Conservation (phyloP, 1,139 yeast genomes). For the Debaryomyces psychrophilus region DNA sequence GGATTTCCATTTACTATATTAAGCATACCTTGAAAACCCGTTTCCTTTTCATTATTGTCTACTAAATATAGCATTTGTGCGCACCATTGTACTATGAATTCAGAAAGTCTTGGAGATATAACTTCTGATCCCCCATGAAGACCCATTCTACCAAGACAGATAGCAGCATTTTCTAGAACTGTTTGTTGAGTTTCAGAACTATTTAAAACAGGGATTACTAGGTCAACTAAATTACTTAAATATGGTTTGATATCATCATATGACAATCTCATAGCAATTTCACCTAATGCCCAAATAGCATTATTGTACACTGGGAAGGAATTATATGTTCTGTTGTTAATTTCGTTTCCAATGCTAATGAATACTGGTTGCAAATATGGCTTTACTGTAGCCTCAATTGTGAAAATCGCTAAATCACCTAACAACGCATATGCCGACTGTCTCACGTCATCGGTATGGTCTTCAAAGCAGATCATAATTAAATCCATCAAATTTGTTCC, state of each 20-base stretch:
- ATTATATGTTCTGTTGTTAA: slow-evolving; percentile 51
- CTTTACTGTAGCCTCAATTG: slow-evolving; percentile 54
- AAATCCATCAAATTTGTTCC: slow-evolving; percentile 59
- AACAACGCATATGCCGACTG: slow-evolving; percentile 89
- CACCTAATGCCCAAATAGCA: slow-evolving; percentile 94
- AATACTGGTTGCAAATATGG: slow-evolving; percentile 64
- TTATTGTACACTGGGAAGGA: slow-evolving; percentile 76
- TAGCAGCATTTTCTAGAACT: slow-evolving; percentile 87
- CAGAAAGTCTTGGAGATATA: slow-evolving; percentile 55
- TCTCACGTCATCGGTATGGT: slow-evolving; percentile 80
- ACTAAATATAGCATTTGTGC: slow-evolving; percentile 62
- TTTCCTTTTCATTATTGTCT: slow-evolving; percentile 81
- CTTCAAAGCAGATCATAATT: slow-evolving; percentile 72
- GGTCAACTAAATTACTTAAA: slow-evolving; percentile 58
- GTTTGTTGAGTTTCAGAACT: slow-evolving; percentile 60
- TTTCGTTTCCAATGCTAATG: slow-evolving; percentile 68
- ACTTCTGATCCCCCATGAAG: slow-evolving; percentile 60
- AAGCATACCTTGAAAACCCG: slow-evolving; percentile 78
- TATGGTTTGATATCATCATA: slow-evolving; percentile 59
- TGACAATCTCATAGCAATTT: slow-evolving; percentile 66
- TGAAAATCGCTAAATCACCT: slow-evolving; percentile 79
- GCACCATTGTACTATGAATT: slow-evolving; percentile 69
- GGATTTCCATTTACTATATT: slow-evolving; percentile 68
- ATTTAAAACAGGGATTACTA: slow-evolving; percentile 67
- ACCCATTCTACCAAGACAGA: slow-evolving; percentile 90